Base-by-base conservation (phyloP, 129 eudicot species). In the Cynara cardunculus region DNA sequence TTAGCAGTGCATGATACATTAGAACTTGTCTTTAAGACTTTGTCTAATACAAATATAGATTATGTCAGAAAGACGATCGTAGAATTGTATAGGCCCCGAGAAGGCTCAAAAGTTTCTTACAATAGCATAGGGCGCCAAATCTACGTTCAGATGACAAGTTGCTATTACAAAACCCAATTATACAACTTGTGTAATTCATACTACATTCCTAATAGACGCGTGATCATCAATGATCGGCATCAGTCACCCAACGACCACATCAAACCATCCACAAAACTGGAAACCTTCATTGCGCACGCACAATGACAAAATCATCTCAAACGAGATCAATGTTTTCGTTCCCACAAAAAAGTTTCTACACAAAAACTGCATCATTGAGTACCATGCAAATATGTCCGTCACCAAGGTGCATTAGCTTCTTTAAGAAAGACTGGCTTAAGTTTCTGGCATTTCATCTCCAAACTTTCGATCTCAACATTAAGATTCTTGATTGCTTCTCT, bases 361-460 rank as follows among this genome's bases (percentile, higher is more conserved):
- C 69, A 81, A 28, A 74, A 67, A 21, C 6, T 1, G 1, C 9
- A 46, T 14, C 7, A n/a, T 69, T 27, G 12, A 41, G 82, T 39
- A 39, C 41, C 25, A 25, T 3, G 6, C 19, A 56, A 56, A 16
- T 26, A 13, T 66, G 31, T 53, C 1, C 21, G 3, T 87, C 85
- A 91, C 96, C 96, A 91, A 37, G 93, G 87, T 35, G 90, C 86
- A 30, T 77, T 73, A 46, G 90, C 88, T 66, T 81, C 85, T 75
- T 76, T 85, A 75, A 66, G 49, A 34, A 91, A 89, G 19, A 32
- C 76, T 4, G 30, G 62, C 69, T 84, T 82, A 25, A 85, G 84
- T 32, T 32, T 74, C 49, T 74, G 62, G 34, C 78, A 83, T 66
- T 88, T 83, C 84, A 66, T 14, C 77, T 83, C 80, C 64, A 89